A percentile compares a stretch with the other conserved stretches of the same genome.
Conservation (phyloP, 208 protist genomes). For the Trypanosoma scelopori region DNA sequence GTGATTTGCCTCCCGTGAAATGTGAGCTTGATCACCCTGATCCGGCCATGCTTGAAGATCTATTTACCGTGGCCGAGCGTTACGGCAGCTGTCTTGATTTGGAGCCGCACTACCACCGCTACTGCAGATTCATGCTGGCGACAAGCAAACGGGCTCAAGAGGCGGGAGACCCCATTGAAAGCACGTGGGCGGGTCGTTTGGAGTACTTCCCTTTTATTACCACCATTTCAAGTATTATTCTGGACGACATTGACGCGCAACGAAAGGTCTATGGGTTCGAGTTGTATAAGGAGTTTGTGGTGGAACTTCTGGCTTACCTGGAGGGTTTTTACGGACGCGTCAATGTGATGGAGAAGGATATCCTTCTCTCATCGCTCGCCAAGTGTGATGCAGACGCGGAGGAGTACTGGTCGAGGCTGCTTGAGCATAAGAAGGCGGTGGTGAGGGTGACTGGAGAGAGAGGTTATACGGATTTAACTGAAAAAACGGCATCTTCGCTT, state of each 20-base stretch:
- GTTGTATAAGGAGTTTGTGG: constrained; percentile 58
- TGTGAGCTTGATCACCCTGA: constrained; percentile 53
- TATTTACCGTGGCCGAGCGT: constrained; percentile 64
- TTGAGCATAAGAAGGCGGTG: constrained; percentile 40
- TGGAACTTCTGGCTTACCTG: constrained; percentile 55
- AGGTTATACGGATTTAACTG: constrained; percentile 1
- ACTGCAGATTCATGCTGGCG: constrained; percentile 67
- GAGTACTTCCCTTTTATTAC: constrained; percentile 77
- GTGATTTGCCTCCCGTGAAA: constrained; percentile 57
- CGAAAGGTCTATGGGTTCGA: constrained; percentile 74
- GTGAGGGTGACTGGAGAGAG: constrained; percentile 11
- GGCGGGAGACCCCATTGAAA: constrained; percentile 10
- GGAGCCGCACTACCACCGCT: constrained; percentile 69
- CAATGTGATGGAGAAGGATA: constrained; percentile 42
- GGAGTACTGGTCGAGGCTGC: constrained; percentile 73
- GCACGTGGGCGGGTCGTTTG: constrained; percentile 46
- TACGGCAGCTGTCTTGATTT: constrained; percentile 78
- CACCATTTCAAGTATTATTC: constrained; percentile 44
- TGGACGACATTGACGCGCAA: constrained; percentile 50
- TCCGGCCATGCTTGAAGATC: constrained; percentile 40
- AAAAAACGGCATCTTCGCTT: constrained; percentile 28
- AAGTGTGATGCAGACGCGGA: constrained; percentile 54
- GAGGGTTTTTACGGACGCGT: constrained; percentile 62
- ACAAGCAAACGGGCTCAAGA: constrained; percentile 51
- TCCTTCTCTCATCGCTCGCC: constrained; percentile 42